A percentile compares a stretch with the other conserved stretches of the same genome.
Conservation (phyloP, 345 rosid species). For the Corymbia maculata region DNA sequence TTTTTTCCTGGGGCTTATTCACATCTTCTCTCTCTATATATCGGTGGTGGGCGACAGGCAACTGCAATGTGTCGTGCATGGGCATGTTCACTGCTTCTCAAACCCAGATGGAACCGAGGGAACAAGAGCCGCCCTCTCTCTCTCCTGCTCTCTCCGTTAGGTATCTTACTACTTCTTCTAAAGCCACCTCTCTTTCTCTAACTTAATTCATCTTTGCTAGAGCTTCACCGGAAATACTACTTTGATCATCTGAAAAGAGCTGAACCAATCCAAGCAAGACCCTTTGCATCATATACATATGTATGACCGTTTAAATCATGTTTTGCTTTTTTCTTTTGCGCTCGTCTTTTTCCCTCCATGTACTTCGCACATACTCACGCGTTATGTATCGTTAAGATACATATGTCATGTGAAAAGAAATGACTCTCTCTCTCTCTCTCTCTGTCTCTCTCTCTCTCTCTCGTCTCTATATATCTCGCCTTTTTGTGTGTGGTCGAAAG, state of each 20-base stretch:
- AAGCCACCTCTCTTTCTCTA: background rate
- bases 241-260: background rate
- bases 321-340: background rate
- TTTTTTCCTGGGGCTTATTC: background rate
- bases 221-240: background rate
- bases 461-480: background rate
- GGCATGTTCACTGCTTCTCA: background rate
- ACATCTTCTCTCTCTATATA: background rate
- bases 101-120: conserved; percentile 5
- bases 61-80: background rate
- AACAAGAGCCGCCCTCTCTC: background rate
- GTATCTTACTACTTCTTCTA: background rate
- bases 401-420: background rate
- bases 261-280: background rate
- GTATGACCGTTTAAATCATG: background rate
- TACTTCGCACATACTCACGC: background rate
- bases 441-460: background rate
- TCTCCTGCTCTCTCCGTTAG: background rate
- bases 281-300: background rate
- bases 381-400: background rate
- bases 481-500: background rate
- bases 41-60: background rate
- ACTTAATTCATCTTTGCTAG: background rate
- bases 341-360: background rate
- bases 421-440: background rate